Evolutionary conservation across 345 rosid species (phyloP), one percentile per base, ranked within the genome.

Genomic region (Eucalyptus sp.): DNA sequence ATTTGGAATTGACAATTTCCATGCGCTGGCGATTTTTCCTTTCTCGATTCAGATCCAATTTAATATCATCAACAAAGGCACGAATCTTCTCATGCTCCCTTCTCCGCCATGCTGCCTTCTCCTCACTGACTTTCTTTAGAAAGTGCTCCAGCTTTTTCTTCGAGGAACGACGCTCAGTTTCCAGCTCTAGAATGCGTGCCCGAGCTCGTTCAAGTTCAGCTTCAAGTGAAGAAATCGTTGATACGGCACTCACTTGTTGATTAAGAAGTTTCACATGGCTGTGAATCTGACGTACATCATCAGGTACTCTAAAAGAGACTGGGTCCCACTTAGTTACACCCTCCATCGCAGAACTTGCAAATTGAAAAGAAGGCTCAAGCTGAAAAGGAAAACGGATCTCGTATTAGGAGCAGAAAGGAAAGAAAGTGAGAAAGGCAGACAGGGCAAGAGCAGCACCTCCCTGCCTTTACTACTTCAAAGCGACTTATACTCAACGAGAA

Each of bases 251-350:
- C 58, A 91, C 94, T 91, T 92, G 96, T 87, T 89, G 96, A 91
- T 94, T 94, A 86, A 92, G 89, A 87, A 68, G 93, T 91, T 91
- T 95, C 87, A 86, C 87, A 88, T 90, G 89, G 93, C 93, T 87
- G 86, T 90, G 92, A 8, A 93, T 89, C 89, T 94, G 95, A 86
- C 90, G 91, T 44, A 88, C 95, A 88, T 91, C 97, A 84, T 94
- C 93, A 9, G 91, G 87, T 89, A 94, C 87, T 88, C 91, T 93
- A 86, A 93, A 91, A 89, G 91, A 90, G 87, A 94, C 92, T 25
- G 96, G 96, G 87, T 95, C 96, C 99, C 99, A 97, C 92, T 96
- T 97, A 49, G 99, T 95, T 86, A 95, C 94, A 49, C 97, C 94
- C 92, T 97, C 99, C 97, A 97, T 95, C n/a, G 94, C 94, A n/a